Percentiles rank a stretch among this genome's conserved stretches.
Conservation (phyloP, 2,329 filamentous ascomycete genomes). For the Colletotrichum sp. region DNA sequence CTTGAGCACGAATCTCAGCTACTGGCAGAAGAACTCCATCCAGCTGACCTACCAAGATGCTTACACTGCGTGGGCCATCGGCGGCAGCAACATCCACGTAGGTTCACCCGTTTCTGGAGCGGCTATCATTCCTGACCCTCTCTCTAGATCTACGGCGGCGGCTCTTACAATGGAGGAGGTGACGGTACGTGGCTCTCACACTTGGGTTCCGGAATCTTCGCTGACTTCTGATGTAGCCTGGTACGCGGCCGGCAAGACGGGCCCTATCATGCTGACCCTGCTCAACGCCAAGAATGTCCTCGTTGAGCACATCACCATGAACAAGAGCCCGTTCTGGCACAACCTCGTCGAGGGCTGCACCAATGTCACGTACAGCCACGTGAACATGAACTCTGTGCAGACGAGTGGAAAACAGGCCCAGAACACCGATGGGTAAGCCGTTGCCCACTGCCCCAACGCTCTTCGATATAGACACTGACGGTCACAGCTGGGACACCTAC, state of each 20-base stretch:
- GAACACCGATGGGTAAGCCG: background rate
- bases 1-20: constrained; percentile 70
- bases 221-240: constrained; percentile 52
- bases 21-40: constrained; percentile 71
- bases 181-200: constrained; percentile 54
- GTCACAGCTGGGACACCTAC: constrained; percentile 70
- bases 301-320: constrained; percentile 65
- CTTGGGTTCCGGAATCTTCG: no score
- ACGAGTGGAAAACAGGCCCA: constrained; percentile 48
- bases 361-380: background rate
- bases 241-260: background rate
- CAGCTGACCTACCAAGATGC: constrained; percentile 70
- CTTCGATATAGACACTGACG: constrained; percentile 46
- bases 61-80: constrained; percentile 41
- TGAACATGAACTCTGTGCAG: constrained; percentile 48
- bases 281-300: constrained; percentile 72
- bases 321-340: background rate
- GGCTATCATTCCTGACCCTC: background rate
- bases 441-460: accelerated
- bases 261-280: constrained; percentile 43
- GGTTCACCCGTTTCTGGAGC: accelerated
- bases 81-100: constrained; percentile 49
- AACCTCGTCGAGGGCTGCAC: background rate
- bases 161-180: constrained; percentile 53
- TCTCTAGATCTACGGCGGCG: constrained; percentile 60